phyloP scores from a whole-genome alignment of 73 alveolate species.

The Effrenium voratum region DNA sequence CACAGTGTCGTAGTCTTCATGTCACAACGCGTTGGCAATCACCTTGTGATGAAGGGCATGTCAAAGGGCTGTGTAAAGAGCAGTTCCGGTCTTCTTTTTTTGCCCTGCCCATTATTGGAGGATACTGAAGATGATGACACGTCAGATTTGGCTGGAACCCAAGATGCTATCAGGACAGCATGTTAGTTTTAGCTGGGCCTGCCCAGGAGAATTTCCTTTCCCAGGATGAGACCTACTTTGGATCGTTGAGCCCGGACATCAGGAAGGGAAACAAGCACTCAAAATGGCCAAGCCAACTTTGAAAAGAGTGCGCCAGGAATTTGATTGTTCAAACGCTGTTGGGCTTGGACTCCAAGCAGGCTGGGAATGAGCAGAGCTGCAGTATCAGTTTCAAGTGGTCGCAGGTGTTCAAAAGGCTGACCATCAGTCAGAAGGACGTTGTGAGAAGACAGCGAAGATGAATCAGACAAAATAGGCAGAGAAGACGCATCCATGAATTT shows the following conservation, averaged over 20 bases:
- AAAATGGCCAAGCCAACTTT: neutral
- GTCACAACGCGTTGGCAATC: too few relatives aligned
- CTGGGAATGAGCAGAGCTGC: neutral
- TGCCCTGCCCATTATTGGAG: neutral
- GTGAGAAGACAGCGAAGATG: neutral
- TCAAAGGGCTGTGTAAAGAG: too few relatives aligned
- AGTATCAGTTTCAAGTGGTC: neutral
- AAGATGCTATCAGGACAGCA: neutral
- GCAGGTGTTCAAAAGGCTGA: constrained; percentile 18
- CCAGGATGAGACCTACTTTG: constrained; percentile 14
- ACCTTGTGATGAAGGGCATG: too few relatives aligned
- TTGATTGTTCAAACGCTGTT: constrained; percentile 27
- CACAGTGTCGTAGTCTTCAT: too few relatives aligned
- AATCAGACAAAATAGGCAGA: neutral
- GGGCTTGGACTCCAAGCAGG: constrained; percentile 44
- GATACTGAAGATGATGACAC: constrained; percentile 9
- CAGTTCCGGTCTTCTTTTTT: too few relatives aligned
- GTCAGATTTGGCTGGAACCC: neutral
- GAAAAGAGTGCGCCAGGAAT: neutral
- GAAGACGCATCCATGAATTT: neutral
- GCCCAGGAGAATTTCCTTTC: constrained; percentile 5
- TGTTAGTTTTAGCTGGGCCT: neutral
- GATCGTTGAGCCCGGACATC: constrained; percentile 37
- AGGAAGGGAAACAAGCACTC: neutral
- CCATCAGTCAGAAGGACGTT: neutral